Percentiles rank a stretch among this genome's conserved stretches.
Conservation (phyloP, 2,329 filamentous ascomycete genomes). For the Fusarium duplospermum region DNA sequence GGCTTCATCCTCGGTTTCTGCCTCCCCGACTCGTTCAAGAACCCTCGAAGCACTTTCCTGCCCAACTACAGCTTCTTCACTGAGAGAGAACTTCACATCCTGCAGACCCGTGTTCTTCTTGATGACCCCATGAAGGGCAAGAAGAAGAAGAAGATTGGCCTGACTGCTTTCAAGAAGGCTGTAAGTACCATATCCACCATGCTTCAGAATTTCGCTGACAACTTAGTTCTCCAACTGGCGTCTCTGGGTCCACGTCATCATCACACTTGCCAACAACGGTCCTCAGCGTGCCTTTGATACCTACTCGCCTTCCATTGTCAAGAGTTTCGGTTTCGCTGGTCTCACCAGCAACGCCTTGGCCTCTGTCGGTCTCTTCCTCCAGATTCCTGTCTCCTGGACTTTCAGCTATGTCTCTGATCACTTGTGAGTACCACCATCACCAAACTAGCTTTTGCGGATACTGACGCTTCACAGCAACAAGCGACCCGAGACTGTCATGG, state of each 20-base stretch:
- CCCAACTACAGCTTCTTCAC: slow-evolving; percentile 51
- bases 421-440: slow-evolving; percentile 52
- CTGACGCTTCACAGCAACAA: slow-evolving; percentile 49
- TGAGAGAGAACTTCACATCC: slow-evolving; percentile 55
- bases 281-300: slow-evolving; percentile 62
- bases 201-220: neutral
- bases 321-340: slow-evolving; percentile 61
- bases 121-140: slow-evolving; percentile 59
- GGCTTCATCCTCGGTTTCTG: slow-evolving; percentile 56
- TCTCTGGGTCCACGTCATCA: slow-evolving; percentile 63
- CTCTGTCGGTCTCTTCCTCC: slow-evolving; percentile 64
- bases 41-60: slow-evolving; percentile 56
- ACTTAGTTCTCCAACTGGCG: slow-evolving; percentile 60
- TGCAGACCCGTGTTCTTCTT: slow-evolving; percentile 54
- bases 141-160: slow-evolving; percentile 61
- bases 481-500: slow-evolving; percentile 64
- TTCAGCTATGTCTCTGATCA: slow-evolving; percentile 66
- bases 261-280: slow-evolving; percentile 62
- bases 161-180: slow-evolving; percentile 57
- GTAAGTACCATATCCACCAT: slow-evolving; percentile 37
- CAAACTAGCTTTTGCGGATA: neutral
- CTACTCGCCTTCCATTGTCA: slow-evolving; percentile 66
- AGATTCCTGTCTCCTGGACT: slow-evolving; percentile 62
- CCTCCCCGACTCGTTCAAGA: slow-evolving; percentile 58
- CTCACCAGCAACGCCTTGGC: slow-evolving; percentile 65